A percentile compares a stretch with the other conserved stretches of the same genome.
Conservation (phyloP, 371 early-diverging fungal genomes). For the Mucor saturninus region DNA sequence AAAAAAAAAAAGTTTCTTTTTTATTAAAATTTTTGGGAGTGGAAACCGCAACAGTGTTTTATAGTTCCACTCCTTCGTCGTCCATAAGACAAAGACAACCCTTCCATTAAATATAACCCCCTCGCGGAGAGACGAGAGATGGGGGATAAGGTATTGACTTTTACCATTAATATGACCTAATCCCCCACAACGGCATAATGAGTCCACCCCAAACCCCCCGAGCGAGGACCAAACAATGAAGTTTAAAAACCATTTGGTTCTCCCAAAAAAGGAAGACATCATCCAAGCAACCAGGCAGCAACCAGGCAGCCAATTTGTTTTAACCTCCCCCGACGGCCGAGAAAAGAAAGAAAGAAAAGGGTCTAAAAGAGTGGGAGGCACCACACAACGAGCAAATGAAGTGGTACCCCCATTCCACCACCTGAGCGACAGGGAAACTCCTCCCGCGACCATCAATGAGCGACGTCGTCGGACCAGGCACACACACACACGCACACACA, state of each 20-base stretch:
- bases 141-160: constrained; percentile 14
- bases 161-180: no score
- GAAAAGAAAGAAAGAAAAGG: neutral
- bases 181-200: neutral
- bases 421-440: no score
- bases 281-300: no score
- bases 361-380: no score
- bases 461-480: no score
- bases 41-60: constrained; percentile 6
- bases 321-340: neutral
- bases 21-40: neutral
- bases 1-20: neutral
- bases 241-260: neutral
- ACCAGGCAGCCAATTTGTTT: neutral
- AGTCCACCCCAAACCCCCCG: neutral
- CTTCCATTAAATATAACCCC: neutral
- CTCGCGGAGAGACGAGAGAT: neutral
- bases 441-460: no score
- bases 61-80: constrained; percentile 5
- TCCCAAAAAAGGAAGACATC: neutral
- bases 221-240: neutral
- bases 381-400: no score
- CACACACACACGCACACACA: no score
- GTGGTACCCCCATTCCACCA: no score
- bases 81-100: neutral